Evolutionary conservation across 441 rosid species (phyloP).

Genomic region (Populus trichocarpa): DNA sequence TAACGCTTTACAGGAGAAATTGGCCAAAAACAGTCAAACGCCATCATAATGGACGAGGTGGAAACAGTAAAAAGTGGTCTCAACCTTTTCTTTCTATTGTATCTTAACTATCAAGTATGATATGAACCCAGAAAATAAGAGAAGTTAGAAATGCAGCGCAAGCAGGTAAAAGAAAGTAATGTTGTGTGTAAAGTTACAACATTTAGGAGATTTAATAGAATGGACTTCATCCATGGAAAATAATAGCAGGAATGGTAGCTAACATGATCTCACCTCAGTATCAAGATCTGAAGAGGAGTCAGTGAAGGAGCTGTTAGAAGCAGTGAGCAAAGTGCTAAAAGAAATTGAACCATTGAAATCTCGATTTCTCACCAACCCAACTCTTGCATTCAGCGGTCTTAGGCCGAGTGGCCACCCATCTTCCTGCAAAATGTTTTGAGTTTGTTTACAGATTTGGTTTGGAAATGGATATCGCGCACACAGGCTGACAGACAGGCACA

Average conservation of each 20-base stretch:
- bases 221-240: not conserved
- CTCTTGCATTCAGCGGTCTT: constrained; percentile 66
- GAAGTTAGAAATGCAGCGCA: not conserved
- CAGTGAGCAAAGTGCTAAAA: constrained; percentile 55
- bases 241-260: too few species aligned
- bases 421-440: constrained; percentile 35
- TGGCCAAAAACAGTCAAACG: constrained; percentile 16
- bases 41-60: constrained; percentile 21
- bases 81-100: constrained; percentile 13
- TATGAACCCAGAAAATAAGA: not conserved
- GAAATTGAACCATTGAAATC: constrained; percentile 59
- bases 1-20: not conserved
- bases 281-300: constrained; percentile 68
- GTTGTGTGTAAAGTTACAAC: not conserved
- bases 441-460: not conserved
- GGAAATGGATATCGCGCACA: not conserved
- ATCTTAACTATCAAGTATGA: not conserved
- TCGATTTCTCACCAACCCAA: constrained; percentile 51
- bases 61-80: constrained; percentile 9
- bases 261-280: constrained; percentile 45
- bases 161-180: not conserved
- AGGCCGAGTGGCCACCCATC: constrained; percentile 88
- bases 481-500: not conserved
- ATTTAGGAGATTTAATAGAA: not conserved
- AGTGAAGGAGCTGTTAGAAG: constrained; percentile 40